phyloP scores from a whole-genome alignment of 257 asterid species.

The Cruciata laevipes region DNA sequence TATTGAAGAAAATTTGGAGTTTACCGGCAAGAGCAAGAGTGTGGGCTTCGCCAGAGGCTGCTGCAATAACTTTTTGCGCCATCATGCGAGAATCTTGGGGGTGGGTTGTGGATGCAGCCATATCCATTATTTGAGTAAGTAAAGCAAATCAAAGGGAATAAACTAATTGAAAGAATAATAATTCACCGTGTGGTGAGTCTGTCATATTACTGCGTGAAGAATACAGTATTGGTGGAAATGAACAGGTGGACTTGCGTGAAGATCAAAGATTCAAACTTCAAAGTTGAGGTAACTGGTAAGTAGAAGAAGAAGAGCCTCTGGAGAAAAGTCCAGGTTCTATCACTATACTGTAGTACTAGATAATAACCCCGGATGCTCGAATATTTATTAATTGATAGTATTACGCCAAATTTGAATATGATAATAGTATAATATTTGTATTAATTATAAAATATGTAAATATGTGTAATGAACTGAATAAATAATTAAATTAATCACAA shows the following conservation, averaged over 20 bases:
- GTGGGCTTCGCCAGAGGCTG: slow-evolving; percentile 87
- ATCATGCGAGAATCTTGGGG: slow-evolving; percentile 17
- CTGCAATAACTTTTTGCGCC: slow-evolving; percentile 44
- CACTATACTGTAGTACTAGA: not conserved
- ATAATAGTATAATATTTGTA: no score
- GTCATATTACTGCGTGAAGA: not conserved
- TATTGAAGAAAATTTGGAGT: no score
- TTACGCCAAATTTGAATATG: no score
- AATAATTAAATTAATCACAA: no score
- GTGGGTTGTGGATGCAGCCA: slow-evolving; percentile 3
- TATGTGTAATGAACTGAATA: no score
- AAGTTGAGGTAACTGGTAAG: not conserved
- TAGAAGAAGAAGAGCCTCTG: not conserved
- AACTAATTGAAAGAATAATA: not conserved
- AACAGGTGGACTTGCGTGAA: no score
- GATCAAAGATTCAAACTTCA: no score
- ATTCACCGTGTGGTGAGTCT: no score
- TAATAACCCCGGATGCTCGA: no score
- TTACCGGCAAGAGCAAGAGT: slow-evolving; percentile 80
- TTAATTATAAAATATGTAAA: no score
- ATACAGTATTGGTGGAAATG: not conserved
- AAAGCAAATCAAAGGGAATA: not conserved
- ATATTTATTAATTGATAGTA: no score
- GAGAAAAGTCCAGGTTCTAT: not conserved
- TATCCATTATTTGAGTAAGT: slow-evolving; percentile 6